Evolutionary conservation across 176 grass and related monocot genomes (phyloP), one percentile per base, ranked within the genome.

Genomic region (Triticum turgidum): DNA sequence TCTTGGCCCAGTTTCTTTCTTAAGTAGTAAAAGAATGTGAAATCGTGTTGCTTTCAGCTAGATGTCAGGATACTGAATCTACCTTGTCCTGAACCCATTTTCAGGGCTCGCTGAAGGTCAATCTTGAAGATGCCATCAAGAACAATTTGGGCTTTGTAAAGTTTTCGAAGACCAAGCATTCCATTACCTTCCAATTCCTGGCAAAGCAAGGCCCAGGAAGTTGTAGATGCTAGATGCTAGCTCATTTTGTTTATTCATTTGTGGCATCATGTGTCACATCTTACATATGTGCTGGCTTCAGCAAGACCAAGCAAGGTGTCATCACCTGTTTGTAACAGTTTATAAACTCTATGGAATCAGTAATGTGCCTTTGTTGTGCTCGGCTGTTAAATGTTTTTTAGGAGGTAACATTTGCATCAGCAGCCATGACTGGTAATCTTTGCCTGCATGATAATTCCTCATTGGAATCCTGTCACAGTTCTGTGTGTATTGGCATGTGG

Each of bases 111-210:
- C 21, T 83, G 49, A 61, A 79, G 65, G 75, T 20, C 38, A 78
- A 42, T 66, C 3, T 85, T 39, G 30, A 67, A 87, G 79, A 75
- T 82, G 61, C 2, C 32, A 66, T 82, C 15, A 76, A 76, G 61
- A 82, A 56, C 15, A 39, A 12, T 42, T 58, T 81, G 9, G 11
- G 34, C 12, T 39, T 82, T n/a, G 4, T 30, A 64, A 75, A 81
- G 61, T 10, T 58, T 61, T 76, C 51, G 29, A 44, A 66, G 79
- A 33, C 22, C 15, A 56, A 86, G 42, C 6, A 9, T 72, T 64
- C 27, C 7, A n/a, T 73, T 65, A 24, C 29, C 66, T 86, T 62
- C 7, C 73, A 75, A 61, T 25, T 41, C 37, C 51, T 0, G 17
- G 51, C 35, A 80, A 1, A 32, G 35, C 45, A 87, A 35, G 38